phyloP scores from a whole-genome alignment of 768 basidiomycete species.

The Tulasnella sp. region DNA sequence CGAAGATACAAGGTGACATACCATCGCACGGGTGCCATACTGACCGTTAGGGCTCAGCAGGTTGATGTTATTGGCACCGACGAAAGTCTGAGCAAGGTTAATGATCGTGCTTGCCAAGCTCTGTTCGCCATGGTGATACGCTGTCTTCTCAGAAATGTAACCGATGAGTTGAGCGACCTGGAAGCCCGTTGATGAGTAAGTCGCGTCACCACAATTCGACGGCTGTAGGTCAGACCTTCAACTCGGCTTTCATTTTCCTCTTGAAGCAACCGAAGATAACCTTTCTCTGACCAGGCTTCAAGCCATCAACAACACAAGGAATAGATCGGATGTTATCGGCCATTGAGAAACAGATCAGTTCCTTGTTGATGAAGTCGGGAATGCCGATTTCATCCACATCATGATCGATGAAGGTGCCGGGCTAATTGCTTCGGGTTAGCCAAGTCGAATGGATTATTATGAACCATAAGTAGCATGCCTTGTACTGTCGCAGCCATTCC shows the following conservation, averaged over 20 bases:
- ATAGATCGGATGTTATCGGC: constrained; percentile 98
- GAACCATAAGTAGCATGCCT: constrained; percentile 45
- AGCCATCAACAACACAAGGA: constrained; percentile 86
- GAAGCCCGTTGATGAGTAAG: neutral
- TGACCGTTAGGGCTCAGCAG: constrained; percentile 85
- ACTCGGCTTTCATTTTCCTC: constrained; percentile 83
- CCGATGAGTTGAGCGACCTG: constrained; percentile 93
- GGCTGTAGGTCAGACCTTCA: constrained; percentile 57
- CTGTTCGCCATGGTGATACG: constrained; percentile 94
- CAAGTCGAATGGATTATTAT: neutral
- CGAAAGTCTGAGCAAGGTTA: constrained; percentile 88
- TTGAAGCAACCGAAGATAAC: constrained; percentile 96
- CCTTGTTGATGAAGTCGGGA: constrained; percentile 96
- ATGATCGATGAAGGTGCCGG: constrained; percentile 92
- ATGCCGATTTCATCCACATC: constrained; percentile 78
- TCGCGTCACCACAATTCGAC: neutral
- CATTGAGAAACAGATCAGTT: constrained; percentile 98
- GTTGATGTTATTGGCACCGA: constrained; percentile 94
- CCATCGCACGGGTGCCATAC: constrained; percentile 76
- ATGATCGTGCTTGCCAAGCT: constrained; percentile 87
- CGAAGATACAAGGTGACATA: constrained; percentile 29
- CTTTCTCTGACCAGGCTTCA: constrained; percentile 97
- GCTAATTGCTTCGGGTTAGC: constrained; percentile 45
- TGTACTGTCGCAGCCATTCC: constrained; percentile 94
- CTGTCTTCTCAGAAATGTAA: constrained; percentile 89